Base-by-base conservation (phyloP, 345 rosid species). In the Brassica nigra region DNA sequence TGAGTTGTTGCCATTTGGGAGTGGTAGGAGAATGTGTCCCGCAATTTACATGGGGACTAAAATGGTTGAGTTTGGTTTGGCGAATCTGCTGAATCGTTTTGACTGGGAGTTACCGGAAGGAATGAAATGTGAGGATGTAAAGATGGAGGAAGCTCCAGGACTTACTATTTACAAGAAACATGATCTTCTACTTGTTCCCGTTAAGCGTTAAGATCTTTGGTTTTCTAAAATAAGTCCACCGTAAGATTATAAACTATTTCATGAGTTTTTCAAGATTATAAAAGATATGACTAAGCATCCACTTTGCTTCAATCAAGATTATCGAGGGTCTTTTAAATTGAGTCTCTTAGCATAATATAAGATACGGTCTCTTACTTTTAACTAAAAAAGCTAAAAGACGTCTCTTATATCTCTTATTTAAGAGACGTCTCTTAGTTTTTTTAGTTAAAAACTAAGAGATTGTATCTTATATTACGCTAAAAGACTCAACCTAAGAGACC, bases 91-190 rank as follows among this genome's bases (percentile, higher is more conserved):
- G 66, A 77, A 85, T 29, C 36, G 36, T 52, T 87, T 87, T 59
- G 75, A 87, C 20, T 85, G 90, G 90, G 47, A 80, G 49, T 29
- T 85, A 34, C 87, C 88, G 4, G 6, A 42, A 10, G 80, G 76
- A 4, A 70, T 78, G 80, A 23, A 10, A 27, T 39, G 16, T n/a
- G 80, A 61, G 65, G 85, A 82, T n/a, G 6, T 84, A 3, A 74
- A 80, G 33, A 84, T 86, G 85, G 86, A 81, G 9, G 87, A 86
- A 73, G 67, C 76, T 61, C 62, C 80, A 57, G 86, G 85, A 8
- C 57, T 83, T 7, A 49, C 75, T 2, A 49, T 78, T 12, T 6
- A 63, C 18, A 82, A 78, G 39, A 86, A 65, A 75, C 49, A 8
- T 1, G 70, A 81, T 47, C 83, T 86, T 47, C 8, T 63, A 12